Conservation (phyloP, 139 green algal genomes). For the Edaphochlamys debaryana region DNA sequence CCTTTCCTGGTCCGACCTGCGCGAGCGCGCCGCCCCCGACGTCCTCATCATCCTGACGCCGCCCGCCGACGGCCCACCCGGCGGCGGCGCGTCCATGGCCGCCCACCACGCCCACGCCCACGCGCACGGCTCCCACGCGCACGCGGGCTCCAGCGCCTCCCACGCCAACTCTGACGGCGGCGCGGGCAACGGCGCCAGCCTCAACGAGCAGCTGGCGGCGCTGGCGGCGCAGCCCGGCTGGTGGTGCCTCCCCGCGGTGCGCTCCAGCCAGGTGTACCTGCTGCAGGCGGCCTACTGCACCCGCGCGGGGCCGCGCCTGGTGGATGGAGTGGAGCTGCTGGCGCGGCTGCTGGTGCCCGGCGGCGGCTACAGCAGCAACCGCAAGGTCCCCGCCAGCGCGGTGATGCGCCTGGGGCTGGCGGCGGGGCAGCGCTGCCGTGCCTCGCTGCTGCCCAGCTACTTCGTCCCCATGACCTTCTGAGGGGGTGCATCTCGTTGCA, state of each 20-base stretch:
- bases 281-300: constrained; percentile 69
- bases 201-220: constrained; percentile 54
- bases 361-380: not conserved
- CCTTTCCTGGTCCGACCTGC: constrained; percentile 61
- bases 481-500: not conserved
- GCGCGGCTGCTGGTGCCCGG: constrained; percentile 76
- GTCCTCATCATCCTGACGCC: constrained; percentile 73
- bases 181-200: not conserved
- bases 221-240: constrained; percentile 85
- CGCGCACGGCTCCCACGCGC: not conserved
- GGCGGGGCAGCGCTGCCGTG: constrained; percentile 82
- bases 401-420: constrained; percentile 80
- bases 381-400: constrained; percentile 25
- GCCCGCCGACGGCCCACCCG: not conserved
- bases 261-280: constrained; percentile 79
- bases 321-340: constrained; percentile 89
- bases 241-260: constrained; percentile 90
- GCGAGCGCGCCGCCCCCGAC: constrained; percentile 66
- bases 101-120: not conserved
- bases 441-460: constrained; percentile 76
- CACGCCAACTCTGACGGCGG: constrained; percentile 12
- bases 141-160: not conserved
- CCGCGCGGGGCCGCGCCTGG: constrained; percentile 79
- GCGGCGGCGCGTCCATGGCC: not conserved
- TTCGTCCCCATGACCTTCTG: constrained; percentile 51